Evolutionary conservation across 805 yeast species (phyloP), one percentile per base, ranked within the genome.

Genomic region (Kuraishia floccosa): DNA sequence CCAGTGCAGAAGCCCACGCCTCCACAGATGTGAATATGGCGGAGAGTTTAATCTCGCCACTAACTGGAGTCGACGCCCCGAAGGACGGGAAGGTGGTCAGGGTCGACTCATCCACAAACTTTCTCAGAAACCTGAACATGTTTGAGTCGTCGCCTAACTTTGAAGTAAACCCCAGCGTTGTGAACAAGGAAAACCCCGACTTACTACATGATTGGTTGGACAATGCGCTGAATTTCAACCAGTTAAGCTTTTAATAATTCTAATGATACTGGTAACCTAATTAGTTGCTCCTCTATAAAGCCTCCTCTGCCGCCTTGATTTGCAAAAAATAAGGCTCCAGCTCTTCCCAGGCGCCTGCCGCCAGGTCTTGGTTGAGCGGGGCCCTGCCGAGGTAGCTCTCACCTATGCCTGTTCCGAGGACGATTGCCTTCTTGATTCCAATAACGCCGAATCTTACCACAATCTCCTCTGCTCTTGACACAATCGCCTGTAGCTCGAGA

Each of bases 351-450:
- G 43, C 46, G 13, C 38, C 47, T 11, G 41, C 45, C 9, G 50
- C 43, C 31, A 44, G 41, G 21, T 57, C 65, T 34, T 58, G 52
- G 40, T 58, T 58, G 40, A 68, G 47, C 22, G 74, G 75, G 25
- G 63, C 55, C 42, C 74, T 56, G 10, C 72, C 69, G 6, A 59
- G 43, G 30, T 56, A 50, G 21, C 58, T 55, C 35, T 59, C 65
- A 25, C 72, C 73, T 35, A 63, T 39, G 30, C 42, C 73, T 52
- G 41, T 54, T 40, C 39, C 50, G 39, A 40, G 42, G 27, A 44
- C 41, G 32, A 65, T 56, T 17, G 57, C 58, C 41, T 58, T 60
- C 47, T 68, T 69, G 39, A 66, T 56, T 20, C 73, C 72, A 32
- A 65, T 50, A 18, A 68, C 66, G 17, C 68, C 69, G 30, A 49